phyloP scores from a whole-genome alignment of 257 asterid species.

The Buddleja alternifolia region DNA sequence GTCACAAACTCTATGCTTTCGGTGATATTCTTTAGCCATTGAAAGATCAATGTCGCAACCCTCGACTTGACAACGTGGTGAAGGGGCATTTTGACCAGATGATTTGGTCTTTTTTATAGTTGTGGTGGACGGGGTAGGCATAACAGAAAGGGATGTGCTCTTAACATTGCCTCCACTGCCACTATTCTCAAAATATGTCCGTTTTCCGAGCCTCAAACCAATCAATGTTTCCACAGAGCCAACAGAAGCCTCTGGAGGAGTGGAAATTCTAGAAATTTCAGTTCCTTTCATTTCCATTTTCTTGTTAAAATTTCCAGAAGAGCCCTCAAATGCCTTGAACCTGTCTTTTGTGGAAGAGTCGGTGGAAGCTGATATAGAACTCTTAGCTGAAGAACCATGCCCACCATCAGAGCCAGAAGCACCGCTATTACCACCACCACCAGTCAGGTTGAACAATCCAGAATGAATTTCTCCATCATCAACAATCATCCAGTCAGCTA shows the following conservation, averaged over 20 bases:
- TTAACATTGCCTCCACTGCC: constrained; percentile 41
- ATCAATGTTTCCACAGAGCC: constrained; percentile 61
- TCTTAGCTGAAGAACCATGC: constrained; percentile 65
- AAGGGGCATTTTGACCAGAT: constrained; percentile 39
- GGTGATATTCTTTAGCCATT: constrained; percentile 84
- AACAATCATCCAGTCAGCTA: constrained; percentile 64
- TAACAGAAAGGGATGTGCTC: constrained; percentile 44
- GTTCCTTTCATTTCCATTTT: constrained; percentile 26
- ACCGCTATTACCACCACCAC: constrained; percentile 43
- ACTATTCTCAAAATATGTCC: constrained; percentile 74
- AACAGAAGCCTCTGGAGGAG: constrained; percentile 53
- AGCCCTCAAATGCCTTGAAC: constrained; percentile 39
- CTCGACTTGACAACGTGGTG: constrained; percentile 74
- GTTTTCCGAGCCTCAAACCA: constrained; percentile 83
- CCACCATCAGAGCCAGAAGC: constrained; percentile 52
- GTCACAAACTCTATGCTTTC: constrained; percentile 90
- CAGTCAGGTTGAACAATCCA: constrained; percentile 56
- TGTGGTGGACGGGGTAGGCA: constrained; percentile 49
- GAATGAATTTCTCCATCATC: constrained; percentile 63
- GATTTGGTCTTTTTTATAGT: constrained; percentile 53
- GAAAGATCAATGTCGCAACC: constrained; percentile 86
- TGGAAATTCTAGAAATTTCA: constrained; percentile 45
- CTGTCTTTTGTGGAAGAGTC: constrained; percentile 53
- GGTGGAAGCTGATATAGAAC: constrained; percentile 65
- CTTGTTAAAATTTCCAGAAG: constrained; percentile 34